Base-by-base conservation (phyloP, 1,284 basidiomycete genomes). In the Cryptococcus deneoformans region DNA sequence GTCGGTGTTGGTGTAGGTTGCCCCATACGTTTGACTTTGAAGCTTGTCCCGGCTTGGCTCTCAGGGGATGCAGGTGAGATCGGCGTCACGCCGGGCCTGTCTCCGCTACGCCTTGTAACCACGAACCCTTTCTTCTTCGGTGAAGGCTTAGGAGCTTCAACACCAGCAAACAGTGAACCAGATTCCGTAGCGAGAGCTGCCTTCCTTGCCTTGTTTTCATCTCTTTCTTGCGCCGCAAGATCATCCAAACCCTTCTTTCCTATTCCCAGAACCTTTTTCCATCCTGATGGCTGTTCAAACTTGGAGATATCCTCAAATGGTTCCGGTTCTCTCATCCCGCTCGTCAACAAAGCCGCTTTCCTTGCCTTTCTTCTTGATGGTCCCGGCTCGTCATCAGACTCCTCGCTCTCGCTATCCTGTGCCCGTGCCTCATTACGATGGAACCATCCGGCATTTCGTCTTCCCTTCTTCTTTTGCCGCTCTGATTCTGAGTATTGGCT, bases 121-220 rank as follows among this genome's bases (percentile, higher is more conserved):
- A 61, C 58, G 47, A 71, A 71, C 5, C 59, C 60, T 40, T 63
- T 63, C 46, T 63, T 62, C 8, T 44, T 39, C 14, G 44, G 45
- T 9, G 52, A 49, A 5, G 51, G 46, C 8, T 59, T 24, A 16
- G 55, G 42, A 6, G 65, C 60, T 9, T 65, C 65, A 1, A 76
- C 69, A 53, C 75, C 75, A 6, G 67, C 70, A 34, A 76, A 68
- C 44, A 73, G 50, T 8, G 70, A 70, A 29, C 71, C 75, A 37
- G 59, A 64, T 57, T 73, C 68, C 48, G 68, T 68, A 12, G 72
- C 70, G 35, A 71, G 56, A 4, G 65, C 70, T 1, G 67, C 70
- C 56, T 76, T 75, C 54, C 75, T 65, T 37, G 72, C 75, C 50
- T 66, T 66, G 47, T 73, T 74, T 59, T 75, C 75, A 53, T 71